These are phyloP conservation scores for Chalaropsis thielavioides DNA, from an alignment of 2,329 filamentous ascomycete genomes.

Conservation along the genomic window DNA sequence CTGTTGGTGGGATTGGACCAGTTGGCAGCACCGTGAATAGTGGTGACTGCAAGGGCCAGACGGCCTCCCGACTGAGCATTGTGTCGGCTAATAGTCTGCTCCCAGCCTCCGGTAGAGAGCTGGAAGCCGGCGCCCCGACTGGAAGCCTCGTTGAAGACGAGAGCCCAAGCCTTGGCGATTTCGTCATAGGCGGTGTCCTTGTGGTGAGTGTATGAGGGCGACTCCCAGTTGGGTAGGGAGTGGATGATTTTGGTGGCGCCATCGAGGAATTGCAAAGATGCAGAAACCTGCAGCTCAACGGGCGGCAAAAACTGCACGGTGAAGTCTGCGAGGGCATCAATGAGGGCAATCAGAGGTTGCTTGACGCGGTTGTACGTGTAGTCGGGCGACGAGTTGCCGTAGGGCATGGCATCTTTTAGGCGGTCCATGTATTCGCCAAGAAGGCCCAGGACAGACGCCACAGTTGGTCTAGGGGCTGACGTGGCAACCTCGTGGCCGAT, in stretches of 20 bases:
- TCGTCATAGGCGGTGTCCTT: conserved; percentile 96
- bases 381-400: conserved; percentile 72
- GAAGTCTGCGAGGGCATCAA: conserved; percentile 85
- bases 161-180: conserved; percentile 80
- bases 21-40: conserved; percentile 58
- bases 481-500: conserved; percentile 73
- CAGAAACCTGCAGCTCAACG: conserved; percentile 67
- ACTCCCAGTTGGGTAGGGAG: conserved; percentile 79
- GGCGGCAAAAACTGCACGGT: conserved; percentile 92
- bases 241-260: conserved; percentile 84
- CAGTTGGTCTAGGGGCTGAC: conserved; percentile 74
- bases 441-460: conserved; percentile 64
- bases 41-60: conserved; percentile 63
- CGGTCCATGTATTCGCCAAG: conserved; percentile 67
- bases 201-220: conserved; percentile 73
- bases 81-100: conserved; percentile 72
- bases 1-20: conserved; percentile 36
- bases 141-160: conserved; percentile 78
- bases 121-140: conserved; percentile 86
- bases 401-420: conserved; percentile 68
- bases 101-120: conserved; percentile 82
- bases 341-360: conserved; percentile 61
- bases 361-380: conserved; percentile 91
- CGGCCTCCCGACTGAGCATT: conserved; percentile 75
- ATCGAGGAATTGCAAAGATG: conserved; percentile 77